These are phyloP conservation scores for Huntiella decipiens DNA, from an alignment of 2,329 filamentous ascomycete species.

Conservation along the genomic window DNA sequence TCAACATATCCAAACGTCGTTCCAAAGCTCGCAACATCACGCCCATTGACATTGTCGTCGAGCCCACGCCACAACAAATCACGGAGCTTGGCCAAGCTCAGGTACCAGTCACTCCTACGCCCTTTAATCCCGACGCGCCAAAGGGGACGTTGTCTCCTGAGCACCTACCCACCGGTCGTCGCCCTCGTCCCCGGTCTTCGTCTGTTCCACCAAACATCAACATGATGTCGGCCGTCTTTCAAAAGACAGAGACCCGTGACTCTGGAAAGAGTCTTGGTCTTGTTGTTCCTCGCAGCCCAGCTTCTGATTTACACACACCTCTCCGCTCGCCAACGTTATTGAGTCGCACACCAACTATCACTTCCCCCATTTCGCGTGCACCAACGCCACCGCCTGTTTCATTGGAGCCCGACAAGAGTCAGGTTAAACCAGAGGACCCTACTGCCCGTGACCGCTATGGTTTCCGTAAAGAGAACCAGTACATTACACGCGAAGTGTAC, in stretches of 20 bases:
- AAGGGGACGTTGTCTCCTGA: slow-evolving; percentile 3
- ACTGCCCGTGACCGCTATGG: slow-evolving; percentile 61
- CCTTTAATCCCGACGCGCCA: background rate
- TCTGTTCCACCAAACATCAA: slow-evolving; percentile 19
- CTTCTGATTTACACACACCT: slow-evolving; percentile 1
- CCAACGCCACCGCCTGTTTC: slow-evolving; percentile 13
- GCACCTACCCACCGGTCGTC: background rate
- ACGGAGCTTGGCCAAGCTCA: slow-evolving; percentile 1
- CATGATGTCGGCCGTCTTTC: slow-evolving; percentile 7
- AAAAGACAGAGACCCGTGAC: slow-evolving; percentile 25
- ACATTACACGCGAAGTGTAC: slow-evolving; percentile 58
- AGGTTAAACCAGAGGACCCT: slow-evolving; percentile 27
- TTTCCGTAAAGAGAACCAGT: slow-evolving; percentile 73
- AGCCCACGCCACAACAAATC: slow-evolving; percentile 8
- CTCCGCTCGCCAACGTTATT: slow-evolving; percentile 10
- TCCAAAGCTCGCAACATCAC: slow-evolving; percentile 9
- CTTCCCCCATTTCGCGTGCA: slow-evolving; percentile 11
- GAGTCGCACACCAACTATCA: slow-evolving; percentile 8
- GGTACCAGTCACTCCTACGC: slow-evolving; percentile 1
- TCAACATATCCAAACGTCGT: slow-evolving; percentile 4
- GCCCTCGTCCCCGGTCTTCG: slow-evolving; percentile 14
- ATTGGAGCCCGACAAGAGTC: slow-evolving; percentile 16
- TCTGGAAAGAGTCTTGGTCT: slow-evolving; percentile 30
- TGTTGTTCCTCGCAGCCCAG: background rate
- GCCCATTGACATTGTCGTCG: slow-evolving; percentile 2